Conservation (phyloP, 108 stramenopile species). For the Aurantiochytrium sp. region DNA sequence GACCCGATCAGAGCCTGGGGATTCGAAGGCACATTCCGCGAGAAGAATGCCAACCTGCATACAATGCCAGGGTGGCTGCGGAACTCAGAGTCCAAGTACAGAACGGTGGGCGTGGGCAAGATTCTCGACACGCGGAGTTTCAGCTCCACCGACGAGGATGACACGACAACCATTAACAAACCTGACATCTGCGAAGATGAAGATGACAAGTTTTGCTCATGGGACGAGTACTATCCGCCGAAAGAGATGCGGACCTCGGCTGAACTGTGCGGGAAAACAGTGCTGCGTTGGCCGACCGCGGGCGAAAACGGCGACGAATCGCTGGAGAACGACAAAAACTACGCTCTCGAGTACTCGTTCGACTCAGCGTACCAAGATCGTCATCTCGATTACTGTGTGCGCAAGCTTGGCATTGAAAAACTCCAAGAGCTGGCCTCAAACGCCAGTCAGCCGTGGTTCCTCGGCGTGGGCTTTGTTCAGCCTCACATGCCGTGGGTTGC, state of each 20-base stretch:
- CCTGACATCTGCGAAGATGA: not conserved
- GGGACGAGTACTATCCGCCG: not conserved
- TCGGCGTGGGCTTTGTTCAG: not conserved
- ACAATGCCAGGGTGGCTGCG: not conserved
- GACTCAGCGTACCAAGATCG: not conserved
- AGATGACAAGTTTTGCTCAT: not conserved
- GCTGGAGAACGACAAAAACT: not conserved
- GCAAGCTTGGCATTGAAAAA: not conserved
- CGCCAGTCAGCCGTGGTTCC: not conserved
- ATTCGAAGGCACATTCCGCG: not conserved
- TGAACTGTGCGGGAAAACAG: not conserved
- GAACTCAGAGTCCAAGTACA: not conserved
- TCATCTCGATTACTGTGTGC: not conserved
- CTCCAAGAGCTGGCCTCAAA: not conserved
- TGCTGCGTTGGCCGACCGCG: not conserved
- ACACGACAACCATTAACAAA: not conserved
- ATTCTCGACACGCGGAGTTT: not conserved
- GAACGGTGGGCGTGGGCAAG: not conserved
- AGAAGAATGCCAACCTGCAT: not conserved
- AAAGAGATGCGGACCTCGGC: not conserved
- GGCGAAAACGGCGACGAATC: not conserved
- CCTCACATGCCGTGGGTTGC: constrained; percentile 15
- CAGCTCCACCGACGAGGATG: not conserved
- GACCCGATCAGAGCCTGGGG: not conserved
- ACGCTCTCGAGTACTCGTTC: not conserved